Evolutionary conservation across 2,329 filamentous ascomycete genomes (phyloP), one percentile per base, ranked within the genome.

Genomic region (Fusarium succisae): DNA sequence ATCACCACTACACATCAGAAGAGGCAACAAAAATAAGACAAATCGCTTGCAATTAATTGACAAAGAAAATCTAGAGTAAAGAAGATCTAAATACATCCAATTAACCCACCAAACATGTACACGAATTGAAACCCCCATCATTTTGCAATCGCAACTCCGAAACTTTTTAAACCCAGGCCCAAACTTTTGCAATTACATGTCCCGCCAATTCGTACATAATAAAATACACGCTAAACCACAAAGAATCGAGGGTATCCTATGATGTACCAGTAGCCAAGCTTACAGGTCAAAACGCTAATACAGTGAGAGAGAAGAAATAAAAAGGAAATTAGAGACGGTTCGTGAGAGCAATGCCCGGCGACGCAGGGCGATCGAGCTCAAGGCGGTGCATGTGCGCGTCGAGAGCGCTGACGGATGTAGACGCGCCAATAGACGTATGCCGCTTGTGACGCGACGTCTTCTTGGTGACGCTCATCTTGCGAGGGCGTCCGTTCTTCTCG

Each of bases 391-490:
- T 79, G 48, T 73, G 72, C 7, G 55, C 71, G 15, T 77, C 74
- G n/a, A 79, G 68, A 4, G 73, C 75, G 26, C 73, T 74, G 14
- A 72, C 65, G 1, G 78, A 79, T 0, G 75, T 70, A 28, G 68
- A 70, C 5, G 68, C 66, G 24, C 76, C 74, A 1, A 72, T 75
- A 2, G 78, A 79, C 0, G 75, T 70, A 24, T 75, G 72, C 3
- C 77, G 62, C 62, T 75, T 79, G 57, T 79, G 78, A 9, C 76
- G 65, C 18, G 74, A 65, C 9, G 72, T 62, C 60, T 76, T 78
- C 59, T 70, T 70, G 47, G 78, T 78, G 28, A 78, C 50, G 73
- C 78, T 79, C 78, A 79, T 79, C 77, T 79, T 79, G 50, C 78
- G 76, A 18, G 78, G 74, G 6, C 78, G 78, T 1, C 51, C 69